Evolutionary conservation across 192 early-diverging fungal genomes (phyloP), one percentile per base, ranked within the genome.

Genomic region (Podila clonocystis): DNA sequence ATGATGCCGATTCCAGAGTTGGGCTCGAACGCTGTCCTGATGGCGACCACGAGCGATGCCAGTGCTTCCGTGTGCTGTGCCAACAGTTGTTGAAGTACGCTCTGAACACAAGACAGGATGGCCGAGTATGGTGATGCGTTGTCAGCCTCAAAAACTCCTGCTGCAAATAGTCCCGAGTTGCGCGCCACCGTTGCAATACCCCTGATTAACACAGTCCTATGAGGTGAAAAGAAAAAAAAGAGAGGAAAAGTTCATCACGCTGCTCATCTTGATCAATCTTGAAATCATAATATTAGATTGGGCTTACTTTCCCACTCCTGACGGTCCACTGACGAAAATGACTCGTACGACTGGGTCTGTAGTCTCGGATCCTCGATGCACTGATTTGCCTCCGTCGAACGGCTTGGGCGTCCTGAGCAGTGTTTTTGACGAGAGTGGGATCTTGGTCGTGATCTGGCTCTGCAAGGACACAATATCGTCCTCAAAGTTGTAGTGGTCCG

Each of bases 301-400:
- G 31, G 72, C 71, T 24, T 80, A 80, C 77, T 80, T 80, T 30
- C 77, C 77, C 41, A 80, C 77, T 2, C 77, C 77, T 26, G 77
- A 69, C 2, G 77, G 62, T 3, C 77, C 77, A 55, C 77, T 69
- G 24, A 80, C 70, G 60, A 80, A 80, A 4, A 80, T 72, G 0
- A 80, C 77, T 30, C 77, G 50, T 1, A 80, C 67, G 2, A 80
- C 71, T n/a, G 77, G 77, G 33, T 80, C 77, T 4, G 52, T 73
- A 9, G 36, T 30, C 45, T 68, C 77, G 9, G 55, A 38, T 22
- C 66, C 70, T 3, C 58, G 70, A 9, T 68, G 66, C 24, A 69
- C 29, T 4, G 67, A 68, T 26, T 73, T 61, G 13, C 67, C 63
- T n/a, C 70, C 70, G 24, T 65, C 58, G 61, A 80, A 80, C 0